A percentile compares a stretch with the other conserved stretches of the same genome.
Evolutionary conservation across 2,329 filamentous ascomycete species (phyloP).

Genomic region (Aspergillus alliaceus): DNA sequence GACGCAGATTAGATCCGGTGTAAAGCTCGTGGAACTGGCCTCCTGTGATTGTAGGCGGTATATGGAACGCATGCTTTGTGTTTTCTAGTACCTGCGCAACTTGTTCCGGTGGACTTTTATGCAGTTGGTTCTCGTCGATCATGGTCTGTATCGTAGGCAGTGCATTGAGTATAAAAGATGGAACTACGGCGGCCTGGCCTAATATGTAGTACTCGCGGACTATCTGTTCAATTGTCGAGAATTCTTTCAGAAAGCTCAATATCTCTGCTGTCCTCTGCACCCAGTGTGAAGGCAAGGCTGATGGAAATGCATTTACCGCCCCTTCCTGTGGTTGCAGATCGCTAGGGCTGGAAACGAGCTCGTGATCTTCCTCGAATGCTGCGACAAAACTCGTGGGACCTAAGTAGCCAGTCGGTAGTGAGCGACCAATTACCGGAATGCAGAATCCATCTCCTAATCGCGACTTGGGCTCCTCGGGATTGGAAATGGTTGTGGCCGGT

Average conservation of each 20-base stretch:
- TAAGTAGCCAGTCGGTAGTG: constrained; percentile 29
- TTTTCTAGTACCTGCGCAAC: constrained; percentile 26
- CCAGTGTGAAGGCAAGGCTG: constrained; percentile 23
- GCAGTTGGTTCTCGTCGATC: constrained; percentile 12
- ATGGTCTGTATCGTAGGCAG: constrained; percentile 23
- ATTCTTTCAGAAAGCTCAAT: constrained; percentile 16
- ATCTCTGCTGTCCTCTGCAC: constrained; percentile 20
- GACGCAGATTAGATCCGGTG: constrained; percentile 37
- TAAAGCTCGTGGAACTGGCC: constrained; percentile 39
- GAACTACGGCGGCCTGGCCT: constrained; percentile 35
- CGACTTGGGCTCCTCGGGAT: neutral
- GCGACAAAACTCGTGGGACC: constrained; percentile 36
- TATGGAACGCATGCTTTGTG: constrained; percentile 21
- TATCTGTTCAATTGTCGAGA: constrained; percentile 13
- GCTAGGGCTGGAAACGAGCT: constrained; percentile 14
- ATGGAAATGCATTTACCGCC: constrained; percentile 5
- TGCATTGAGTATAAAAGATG: constrained; percentile 34
- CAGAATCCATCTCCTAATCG: neutral
- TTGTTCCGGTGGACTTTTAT: constrained; percentile 8
- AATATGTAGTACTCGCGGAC: constrained; percentile 23
- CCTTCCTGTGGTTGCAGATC: neutral
- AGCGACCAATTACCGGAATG: constrained; percentile 9
- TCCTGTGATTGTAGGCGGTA: constrained; percentile 26
- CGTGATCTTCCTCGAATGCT: constrained; percentile 23
- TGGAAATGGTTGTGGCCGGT: neutral